A percentile compares a stretch with the other conserved stretches of the same genome.
phyloP scores from a whole-genome alignment of 306 rosid species.

The Acacia confusa region DNA sequence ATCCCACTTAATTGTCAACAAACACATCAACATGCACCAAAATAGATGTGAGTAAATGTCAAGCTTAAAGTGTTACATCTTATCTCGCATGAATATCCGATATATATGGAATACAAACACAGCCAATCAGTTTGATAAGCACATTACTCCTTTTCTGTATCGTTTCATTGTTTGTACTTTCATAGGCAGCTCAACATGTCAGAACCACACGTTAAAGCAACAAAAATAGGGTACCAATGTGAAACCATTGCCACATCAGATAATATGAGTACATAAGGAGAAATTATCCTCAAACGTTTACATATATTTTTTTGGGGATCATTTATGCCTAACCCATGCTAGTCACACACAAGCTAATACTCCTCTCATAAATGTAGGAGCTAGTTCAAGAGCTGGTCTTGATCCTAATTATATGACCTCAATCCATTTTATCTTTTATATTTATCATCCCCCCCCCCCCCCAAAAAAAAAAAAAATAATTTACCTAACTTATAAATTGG shows the following conservation, averaged over 20 bases:
- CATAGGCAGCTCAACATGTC: not conserved
- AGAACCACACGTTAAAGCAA: not conserved
- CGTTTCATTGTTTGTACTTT: not conserved
- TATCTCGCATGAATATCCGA: not conserved
- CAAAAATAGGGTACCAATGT: not conserved
- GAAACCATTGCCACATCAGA: constrained; percentile 1
- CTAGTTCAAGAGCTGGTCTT: no score
- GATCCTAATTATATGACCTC: no score
- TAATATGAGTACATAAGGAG: not conserved
- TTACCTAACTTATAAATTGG: no score
- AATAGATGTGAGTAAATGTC: not conserved
- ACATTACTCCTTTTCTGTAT: not conserved
- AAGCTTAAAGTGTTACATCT: not conserved
- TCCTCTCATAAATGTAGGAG: no score
- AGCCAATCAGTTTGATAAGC: not conserved
- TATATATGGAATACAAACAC: not conserved
- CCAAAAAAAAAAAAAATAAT: no score
- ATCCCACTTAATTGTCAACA: not conserved
- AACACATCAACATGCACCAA: not conserved
- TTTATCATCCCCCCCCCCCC: no score
- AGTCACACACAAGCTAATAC: not conserved
- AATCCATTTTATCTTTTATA: no score
- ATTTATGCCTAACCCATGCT: not conserved
- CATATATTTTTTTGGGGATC: not conserved
- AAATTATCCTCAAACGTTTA: not conserved